Base-by-base conservation (phyloP, 441 rosid species). In the Populus hybrid region DNA sequence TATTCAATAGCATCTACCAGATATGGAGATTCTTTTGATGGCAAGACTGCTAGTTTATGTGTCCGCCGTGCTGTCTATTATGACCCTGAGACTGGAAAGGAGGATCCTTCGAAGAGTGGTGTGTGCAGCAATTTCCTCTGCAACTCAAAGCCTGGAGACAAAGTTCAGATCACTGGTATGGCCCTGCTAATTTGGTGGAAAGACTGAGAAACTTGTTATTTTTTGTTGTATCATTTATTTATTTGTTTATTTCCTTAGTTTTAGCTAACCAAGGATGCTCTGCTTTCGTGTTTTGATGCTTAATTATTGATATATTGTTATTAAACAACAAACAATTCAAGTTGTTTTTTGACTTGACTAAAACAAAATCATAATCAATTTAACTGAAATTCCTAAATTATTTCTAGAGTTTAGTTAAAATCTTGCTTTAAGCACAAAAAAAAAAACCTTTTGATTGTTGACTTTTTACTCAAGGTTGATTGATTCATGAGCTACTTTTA, bases 41-140 rank as follows among this genome's bases (percentile, higher is more conserved):
- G 95, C 66, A 91, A 84, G 85, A 95, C 98, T 8, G 90, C 95
- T 74, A 94, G 97, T 75, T 77, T 94, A 63, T 95, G 99, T 79
- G 98, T 95, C 12, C 98, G 99, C n/a, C 97, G 99, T 82, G 98
- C 98, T 85, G 87, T 91, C 79, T 95, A 91, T 79, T 89, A 87
- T 82, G 97, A 95, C 80, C 91, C 99, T 42, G 95, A 90, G 87
- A 91, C 92, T 2, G 97, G 97, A 75, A 83, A 88, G 81, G 99
- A 96, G 87, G 98, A 94, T 87, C 92, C 94, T 75, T 90, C 94
- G 50, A 96, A 94, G 87, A 87, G 34, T 73, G 99, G 99, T 74
- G 81, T 92, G 9, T 96, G 99, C 82, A 96, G 99, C 84, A 96
- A 92, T 85, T 96, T 88, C 85, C 88, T 96, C 65, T 96, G 99